These are phyloP conservation scores for Isatis tinctoria DNA, from an alignment of 345 rosid genomes.

Conservation along the genomic window DNA sequence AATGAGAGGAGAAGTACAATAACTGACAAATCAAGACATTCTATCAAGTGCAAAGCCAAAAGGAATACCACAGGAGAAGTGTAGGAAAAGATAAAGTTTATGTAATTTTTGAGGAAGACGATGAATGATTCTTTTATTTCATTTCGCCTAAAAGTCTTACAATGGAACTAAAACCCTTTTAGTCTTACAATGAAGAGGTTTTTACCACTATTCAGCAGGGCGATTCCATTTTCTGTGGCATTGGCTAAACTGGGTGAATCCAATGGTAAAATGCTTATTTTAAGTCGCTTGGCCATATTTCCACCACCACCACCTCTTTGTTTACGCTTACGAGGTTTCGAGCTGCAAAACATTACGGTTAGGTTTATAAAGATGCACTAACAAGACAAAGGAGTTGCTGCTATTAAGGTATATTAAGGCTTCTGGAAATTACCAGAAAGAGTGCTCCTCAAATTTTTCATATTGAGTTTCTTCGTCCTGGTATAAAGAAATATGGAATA, in stretches of 20 bases:
- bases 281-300: constrained; percentile 40
- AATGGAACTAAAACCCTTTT: no score
- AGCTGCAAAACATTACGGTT: constrained; percentile 47
- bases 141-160: no score
- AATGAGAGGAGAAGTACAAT: constrained; percentile 3
- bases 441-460: constrained; percentile 51
- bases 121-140: no score
- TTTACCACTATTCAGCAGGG: constrained; percentile 52
- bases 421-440: constrained; percentile 56
- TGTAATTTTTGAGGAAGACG: no score
- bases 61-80: neutral
- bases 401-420: neutral
- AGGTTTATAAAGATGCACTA: neutral
- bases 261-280: constrained; percentile 53
- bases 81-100: no score
- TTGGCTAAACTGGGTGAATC: constrained; percentile 46
- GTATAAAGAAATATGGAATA: constrained; percentile 23
- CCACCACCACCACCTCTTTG: constrained; percentile 34
- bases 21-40: neutral
- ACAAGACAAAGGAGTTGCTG: neutral
- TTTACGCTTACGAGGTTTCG: constrained; percentile 52
- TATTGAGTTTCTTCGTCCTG: constrained; percentile 55
- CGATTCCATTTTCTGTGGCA: constrained; percentile 34
- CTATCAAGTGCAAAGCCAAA: constrained; percentile 3
- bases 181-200: no score